Evolutionary conservation across 331 rosid genomes (phyloP).

Genomic region (Stylosanthes scabra): DNA sequence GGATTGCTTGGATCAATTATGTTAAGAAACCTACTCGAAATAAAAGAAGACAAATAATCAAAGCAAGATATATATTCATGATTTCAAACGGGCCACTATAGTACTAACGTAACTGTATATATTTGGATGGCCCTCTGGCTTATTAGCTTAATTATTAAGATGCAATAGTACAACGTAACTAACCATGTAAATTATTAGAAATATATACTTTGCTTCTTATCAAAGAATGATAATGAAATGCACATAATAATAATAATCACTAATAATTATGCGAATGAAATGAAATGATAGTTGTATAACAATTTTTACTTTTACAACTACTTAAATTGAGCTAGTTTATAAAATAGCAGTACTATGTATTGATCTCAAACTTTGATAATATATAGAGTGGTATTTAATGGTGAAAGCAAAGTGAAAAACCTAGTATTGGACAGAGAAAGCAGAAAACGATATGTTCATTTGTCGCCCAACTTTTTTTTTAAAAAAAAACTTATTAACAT

Average conservation of each 20-base stretch:
- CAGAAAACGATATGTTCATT: background rate
- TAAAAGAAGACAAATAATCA: background rate
- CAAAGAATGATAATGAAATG: slow-evolving; percentile 12
- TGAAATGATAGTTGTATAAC: background rate
- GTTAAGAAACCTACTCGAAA: background rate
- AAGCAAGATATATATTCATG: background rate
- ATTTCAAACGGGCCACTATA: background rate
- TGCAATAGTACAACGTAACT: background rate
- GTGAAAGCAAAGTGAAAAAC: background rate
- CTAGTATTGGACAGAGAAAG: background rate
- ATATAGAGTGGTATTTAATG: background rate
- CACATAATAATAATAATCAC: background rate
- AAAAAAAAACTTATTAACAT: background rate
- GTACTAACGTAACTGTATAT: background rate
- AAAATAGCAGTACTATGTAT: background rate
- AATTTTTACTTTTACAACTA: background rate
- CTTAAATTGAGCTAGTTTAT: too few relatives aligned
- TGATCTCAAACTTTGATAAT: background rate
- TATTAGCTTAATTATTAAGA: background rate
- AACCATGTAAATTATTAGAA: background rate
- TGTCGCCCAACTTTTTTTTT: background rate
- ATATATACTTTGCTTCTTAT: background rate
- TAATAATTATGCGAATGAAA: background rate
- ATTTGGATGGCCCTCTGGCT: background rate
- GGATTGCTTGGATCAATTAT: background rate